A percentile compares a stretch with the other conserved stretches of the same genome.
Conservation (phyloP, 2,329 filamentous ascomycete species). For the Fusarium succisae region DNA sequence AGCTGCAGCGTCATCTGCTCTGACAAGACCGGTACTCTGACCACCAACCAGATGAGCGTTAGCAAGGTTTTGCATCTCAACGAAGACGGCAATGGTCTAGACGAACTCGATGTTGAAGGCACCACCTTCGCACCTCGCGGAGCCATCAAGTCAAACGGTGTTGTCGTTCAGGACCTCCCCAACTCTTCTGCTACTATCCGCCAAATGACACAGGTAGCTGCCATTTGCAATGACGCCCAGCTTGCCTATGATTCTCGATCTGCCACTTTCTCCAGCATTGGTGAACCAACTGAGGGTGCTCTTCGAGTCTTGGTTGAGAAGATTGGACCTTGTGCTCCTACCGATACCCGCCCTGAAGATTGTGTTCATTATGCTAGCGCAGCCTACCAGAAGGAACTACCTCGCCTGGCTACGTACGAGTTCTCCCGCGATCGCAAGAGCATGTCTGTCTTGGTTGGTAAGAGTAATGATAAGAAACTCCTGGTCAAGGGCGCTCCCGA, state of each 20-base stretch:
- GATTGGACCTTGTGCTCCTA: conserved; percentile 80
- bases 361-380: conserved; percentile 84
- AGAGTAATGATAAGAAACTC: conserved; percentile 76
- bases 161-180: conserved; percentile 73
- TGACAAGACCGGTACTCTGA: conserved; percentile 97
- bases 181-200: conserved; percentile 78
- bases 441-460: conserved; percentile 93
- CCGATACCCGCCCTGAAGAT: conserved; percentile 63
- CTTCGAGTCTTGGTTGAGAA: conserved; percentile 93
- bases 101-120: conserved; percentile 89
- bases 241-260: conserved; percentile 83
- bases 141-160: conserved; percentile 73
- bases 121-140: conserved; percentile 92
- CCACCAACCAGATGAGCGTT: conserved; percentile 99
- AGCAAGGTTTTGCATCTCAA: conserved; percentile 89
- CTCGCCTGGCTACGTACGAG: conserved; percentile 87
- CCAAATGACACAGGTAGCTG: conserved; percentile 77
- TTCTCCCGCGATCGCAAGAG: conserved; percentile 98
- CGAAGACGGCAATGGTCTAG: conserved; percentile 75
- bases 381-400: conserved; percentile 80
- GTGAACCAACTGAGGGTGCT: conserved; percentile 95
- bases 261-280: conserved; percentile 80
- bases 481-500: conserved; percentile 97
- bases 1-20: conserved; percentile 99
- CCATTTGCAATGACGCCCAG: conserved; percentile 88